Base-by-base conservation (phyloP, 148 eudicot genomes). In the Fallopia convolvulus region DNA sequence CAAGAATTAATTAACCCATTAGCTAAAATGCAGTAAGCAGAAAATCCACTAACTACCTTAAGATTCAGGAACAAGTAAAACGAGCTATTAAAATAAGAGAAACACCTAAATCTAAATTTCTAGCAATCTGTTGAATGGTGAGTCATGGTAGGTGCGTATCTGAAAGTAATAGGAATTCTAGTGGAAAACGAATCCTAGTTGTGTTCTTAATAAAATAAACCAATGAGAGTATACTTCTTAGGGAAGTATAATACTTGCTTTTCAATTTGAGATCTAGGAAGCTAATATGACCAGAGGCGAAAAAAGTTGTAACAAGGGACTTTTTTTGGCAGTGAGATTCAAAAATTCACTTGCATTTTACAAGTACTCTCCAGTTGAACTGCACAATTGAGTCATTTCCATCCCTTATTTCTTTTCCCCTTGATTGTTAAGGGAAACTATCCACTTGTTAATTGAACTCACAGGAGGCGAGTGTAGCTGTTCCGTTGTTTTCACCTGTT, bases 401-500 rank as follows among this genome's bases (percentile, higher is more conserved):
- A 66, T 32, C 10, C 10, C 72, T 13, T 6, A 44, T 5, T 33
- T 53, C 60, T 17, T 32, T 33, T 30, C 39, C 5, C 15, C 39
- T 40, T 40, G 26, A 63, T 23, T 63, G 6, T 63, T 58, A 26
- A 26, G 30, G 30, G 30, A 26, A 26, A 63, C 11, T 12, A 30
- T 32, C 9, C 18, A 40, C 17, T 75, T 75, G 23, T 32, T 75
- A 75, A 46, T 76, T 42, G 36, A 42, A 9, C 20, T 84, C 76
- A 44, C 89, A 94, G 98, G 97, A 92, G 63, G 93, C 99, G 32
- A 92, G 91, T 79, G 36, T 89, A 72, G 97, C 97, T 72, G 81
- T 92, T 78, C 97, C 99, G 15, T 77, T 94, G 79, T 85, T 92
- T 78, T 92, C 99, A 55, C 95, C 97, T 78, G 88, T 94, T 83